These are phyloP conservation scores for Boeremia exigua DNA, from an alignment of 2,329 filamentous ascomycete genomes.

Conservation along the genomic window DNA sequence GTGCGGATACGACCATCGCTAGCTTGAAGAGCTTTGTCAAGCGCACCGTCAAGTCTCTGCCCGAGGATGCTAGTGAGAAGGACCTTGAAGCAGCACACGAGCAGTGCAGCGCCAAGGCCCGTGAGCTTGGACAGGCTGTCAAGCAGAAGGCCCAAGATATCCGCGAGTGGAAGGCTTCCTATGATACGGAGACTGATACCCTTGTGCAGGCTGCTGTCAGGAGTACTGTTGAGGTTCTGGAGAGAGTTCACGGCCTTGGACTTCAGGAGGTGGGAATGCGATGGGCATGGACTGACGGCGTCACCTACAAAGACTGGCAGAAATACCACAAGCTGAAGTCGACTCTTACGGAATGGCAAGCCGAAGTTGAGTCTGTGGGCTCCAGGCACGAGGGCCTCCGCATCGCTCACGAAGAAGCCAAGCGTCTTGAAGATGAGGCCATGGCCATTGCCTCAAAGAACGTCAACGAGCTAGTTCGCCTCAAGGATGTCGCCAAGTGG, in stretches of 20 bases:
- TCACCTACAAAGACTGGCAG: conserved; percentile 97
- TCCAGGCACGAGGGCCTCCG: conserved; percentile 74
- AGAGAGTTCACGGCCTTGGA: conserved; percentile 81
- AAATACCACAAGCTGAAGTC: conserved; percentile 89
- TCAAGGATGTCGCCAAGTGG: conserved; percentile 85
- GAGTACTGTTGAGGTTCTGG: conserved; percentile 81
- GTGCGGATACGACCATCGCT: conserved; percentile 67
- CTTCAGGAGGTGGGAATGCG: conserved; percentile 89
- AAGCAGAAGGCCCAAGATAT: conserved; percentile 79
- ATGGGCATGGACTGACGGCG: conserved; percentile 94
- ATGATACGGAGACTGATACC: conserved; percentile 71
- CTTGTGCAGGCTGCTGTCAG: conserved; percentile 76
- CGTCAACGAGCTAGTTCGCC: conserved; percentile 76
- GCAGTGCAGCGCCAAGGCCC: conserved; percentile 62
- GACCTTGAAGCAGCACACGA: conserved; percentile 60
- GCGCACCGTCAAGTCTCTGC: conserved; percentile 59
- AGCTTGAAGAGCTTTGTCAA: conserved; percentile 72
- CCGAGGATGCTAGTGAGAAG: conserved; percentile 62
- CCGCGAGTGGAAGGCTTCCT: conserved; percentile 76
- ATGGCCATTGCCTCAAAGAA: conserved; percentile 81
- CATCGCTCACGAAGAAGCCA: conserved; percentile 70
- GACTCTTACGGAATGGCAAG: conserved; percentile 83
- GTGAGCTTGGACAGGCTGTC: conserved; percentile 72
- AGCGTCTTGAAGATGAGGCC: conserved; percentile 75
- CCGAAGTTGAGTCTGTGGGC: conserved; percentile 78